These are phyloP conservation scores for Nakaseomyces bracarensis DNA, from an alignment of 1,139 yeast genomes.

Conservation along the genomic window DNA sequence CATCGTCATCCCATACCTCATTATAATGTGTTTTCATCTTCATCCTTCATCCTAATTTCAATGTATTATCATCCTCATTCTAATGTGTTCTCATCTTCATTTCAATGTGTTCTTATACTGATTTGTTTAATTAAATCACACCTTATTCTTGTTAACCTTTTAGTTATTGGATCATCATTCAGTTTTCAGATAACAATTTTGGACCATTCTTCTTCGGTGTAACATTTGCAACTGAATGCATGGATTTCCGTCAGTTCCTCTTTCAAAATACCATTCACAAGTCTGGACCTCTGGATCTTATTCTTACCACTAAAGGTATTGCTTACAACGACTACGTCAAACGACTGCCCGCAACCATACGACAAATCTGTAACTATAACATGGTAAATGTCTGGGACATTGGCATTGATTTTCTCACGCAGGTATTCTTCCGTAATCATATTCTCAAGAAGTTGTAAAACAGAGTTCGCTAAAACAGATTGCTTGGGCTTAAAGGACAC, in stretches of 20 bases:
- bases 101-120: too few relatives aligned
- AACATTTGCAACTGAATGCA: slow-evolving; percentile 89
- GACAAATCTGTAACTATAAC: slow-evolving; percentile 41
- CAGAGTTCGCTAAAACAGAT: too few relatives aligned
- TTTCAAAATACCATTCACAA: slow-evolving; percentile 70
- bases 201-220: slow-evolving; percentile 66
- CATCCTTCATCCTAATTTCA: too few relatives aligned
- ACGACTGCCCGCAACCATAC: slow-evolving; percentile 80
- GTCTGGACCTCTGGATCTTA: slow-evolving; percentile 74
- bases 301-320: slow-evolving; percentile 68
- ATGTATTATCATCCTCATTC: too few relatives aligned
- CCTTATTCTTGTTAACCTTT: not conserved
- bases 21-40: too few relatives aligned
- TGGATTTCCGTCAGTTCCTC: slow-evolving; percentile 81
- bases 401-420: slow-evolving; percentile 19
- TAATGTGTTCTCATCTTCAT: too few relatives aligned
- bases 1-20: too few relatives aligned
- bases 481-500: too few relatives aligned
- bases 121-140: not conserved
- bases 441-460: too few relatives aligned
- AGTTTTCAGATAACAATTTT: slow-evolving; percentile 21
- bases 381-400: slow-evolving; percentile 28
- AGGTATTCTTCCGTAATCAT: slow-evolving; percentile 20
- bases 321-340: slow-evolving; percentile 82
- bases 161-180: not conserved